phyloP scores from a whole-genome alignment of 768 basidiomycete species.

The Boletus insuetus region DNA sequence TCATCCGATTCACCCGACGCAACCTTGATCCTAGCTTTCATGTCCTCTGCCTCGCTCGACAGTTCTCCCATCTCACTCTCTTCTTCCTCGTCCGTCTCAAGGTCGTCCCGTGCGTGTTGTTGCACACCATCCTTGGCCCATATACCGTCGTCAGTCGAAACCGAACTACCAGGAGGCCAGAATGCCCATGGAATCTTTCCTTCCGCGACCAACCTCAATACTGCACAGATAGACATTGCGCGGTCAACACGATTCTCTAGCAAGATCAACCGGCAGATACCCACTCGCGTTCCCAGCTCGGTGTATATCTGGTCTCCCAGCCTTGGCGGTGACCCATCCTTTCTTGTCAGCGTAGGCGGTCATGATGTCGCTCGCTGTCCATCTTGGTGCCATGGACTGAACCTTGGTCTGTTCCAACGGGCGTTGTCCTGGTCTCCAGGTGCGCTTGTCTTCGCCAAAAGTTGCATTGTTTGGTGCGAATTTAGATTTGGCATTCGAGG shows the following conservation, averaged over 20 bases:
- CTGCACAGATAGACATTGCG: constrained; percentile 35
- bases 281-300: constrained; percentile 87
- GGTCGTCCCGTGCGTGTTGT: constrained; percentile 22
- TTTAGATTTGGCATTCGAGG: constrained; percentile 1
- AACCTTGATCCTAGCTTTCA: not conserved
- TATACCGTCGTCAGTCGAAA: constrained; percentile 45
- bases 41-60: constrained; percentile 11
- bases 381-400: constrained; percentile 31
- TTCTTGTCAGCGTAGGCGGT: constrained; percentile 72
- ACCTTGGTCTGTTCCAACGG: constrained; percentile 18
- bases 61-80: constrained; percentile 19
- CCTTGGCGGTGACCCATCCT: constrained; percentile 89
- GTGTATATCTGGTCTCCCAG: constrained; percentile 83
- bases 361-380: constrained; percentile 89
- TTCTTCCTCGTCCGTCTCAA: constrained; percentile 31
- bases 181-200: constrained; percentile 82
- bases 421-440: constrained; percentile 60
- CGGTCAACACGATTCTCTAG: not conserved
- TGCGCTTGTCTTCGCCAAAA: constrained; percentile 61
- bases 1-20: constrained; percentile 19
- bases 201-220: constrained; percentile 81
- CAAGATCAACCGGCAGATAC: constrained; percentile 30
- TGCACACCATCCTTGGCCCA: constrained; percentile 46
- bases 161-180: constrained; percentile 59
- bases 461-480: not conserved